Conservation (phyloP, 2,329 filamentous ascomycete genomes). For the Aureobasidium sp. region DNA sequence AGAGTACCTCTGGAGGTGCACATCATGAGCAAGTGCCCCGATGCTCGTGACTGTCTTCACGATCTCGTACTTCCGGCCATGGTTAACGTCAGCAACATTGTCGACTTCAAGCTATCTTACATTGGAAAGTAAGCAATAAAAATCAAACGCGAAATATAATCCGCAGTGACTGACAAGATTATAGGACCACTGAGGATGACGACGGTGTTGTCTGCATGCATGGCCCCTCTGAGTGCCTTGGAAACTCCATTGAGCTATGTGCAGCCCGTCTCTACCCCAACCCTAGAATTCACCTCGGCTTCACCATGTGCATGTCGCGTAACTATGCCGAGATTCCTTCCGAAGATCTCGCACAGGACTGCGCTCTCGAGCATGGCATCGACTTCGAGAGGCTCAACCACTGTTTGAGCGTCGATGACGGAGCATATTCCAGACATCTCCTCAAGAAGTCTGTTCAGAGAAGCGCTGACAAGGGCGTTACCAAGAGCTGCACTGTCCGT, state of each 20-base stretch:
- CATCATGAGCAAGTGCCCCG: constrained; percentile 96
- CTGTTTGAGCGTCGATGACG: constrained; percentile 82
- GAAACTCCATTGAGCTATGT: constrained; percentile 95
- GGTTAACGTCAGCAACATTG: constrained; percentile 82
- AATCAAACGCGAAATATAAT: neutral
- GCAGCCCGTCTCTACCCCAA: constrained; percentile 85
- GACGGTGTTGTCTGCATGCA: constrained; percentile 91
- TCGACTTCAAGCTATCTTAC: constrained; percentile 91
- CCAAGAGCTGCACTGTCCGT: constrained; percentile 58
- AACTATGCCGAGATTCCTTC: constrained; percentile 83
- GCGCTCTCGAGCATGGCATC: constrained; percentile 90
- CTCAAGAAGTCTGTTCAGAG: constrained; percentile 73
- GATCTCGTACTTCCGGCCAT: constrained; percentile 88
- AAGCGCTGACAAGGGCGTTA: constrained; percentile 55
- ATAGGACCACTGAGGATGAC: constrained; percentile 69
- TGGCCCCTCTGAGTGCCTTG: constrained; percentile 90
- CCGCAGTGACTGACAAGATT: neutral
- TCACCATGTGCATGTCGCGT: constrained; percentile 87
- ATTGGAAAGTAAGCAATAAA: constrained; percentile 74
- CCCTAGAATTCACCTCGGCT: constrained; percentile 90
- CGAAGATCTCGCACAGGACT: constrained; percentile 82
- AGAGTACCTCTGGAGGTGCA: constrained; percentile 88
- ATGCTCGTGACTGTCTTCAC: constrained; percentile 85
- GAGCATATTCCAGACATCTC: constrained; percentile 73
- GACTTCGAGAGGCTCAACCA: constrained; percentile 84